phyloP scores from a whole-genome alignment of 352 stramenopile species.

The Globisporangium viniferum region DNA sequence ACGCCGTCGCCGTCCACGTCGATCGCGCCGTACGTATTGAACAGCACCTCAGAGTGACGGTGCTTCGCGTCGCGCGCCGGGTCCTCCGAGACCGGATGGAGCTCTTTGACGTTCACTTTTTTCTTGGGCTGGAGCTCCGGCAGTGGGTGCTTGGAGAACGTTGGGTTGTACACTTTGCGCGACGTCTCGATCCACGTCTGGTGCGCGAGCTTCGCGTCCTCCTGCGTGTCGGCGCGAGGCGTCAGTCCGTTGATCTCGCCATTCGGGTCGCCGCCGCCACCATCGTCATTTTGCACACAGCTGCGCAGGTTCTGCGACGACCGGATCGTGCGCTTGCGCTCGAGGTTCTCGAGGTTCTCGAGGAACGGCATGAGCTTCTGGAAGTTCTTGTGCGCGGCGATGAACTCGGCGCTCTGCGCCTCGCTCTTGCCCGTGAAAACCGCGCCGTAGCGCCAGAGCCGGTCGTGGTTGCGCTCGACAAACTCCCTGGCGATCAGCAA shows the following conservation, averaged over 20 bases:
- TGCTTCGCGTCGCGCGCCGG: not conserved
- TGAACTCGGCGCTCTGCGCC: slow-evolving; percentile 56
- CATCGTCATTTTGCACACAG: slow-evolving; percentile 20
- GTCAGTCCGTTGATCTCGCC: not conserved
- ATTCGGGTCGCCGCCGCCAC: not conserved
- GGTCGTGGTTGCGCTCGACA: slow-evolving; percentile 60
- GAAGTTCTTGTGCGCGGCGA: slow-evolving; percentile 65
- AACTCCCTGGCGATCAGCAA: slow-evolving; percentile 71
- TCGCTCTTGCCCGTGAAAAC: slow-evolving; percentile 65
- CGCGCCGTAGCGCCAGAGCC: slow-evolving; percentile 59
- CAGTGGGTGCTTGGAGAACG: slow-evolving; percentile 41
- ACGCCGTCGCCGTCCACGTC: slow-evolving; percentile 62
- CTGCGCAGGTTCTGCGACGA: slow-evolving; percentile 51
- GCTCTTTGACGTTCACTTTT: slow-evolving; percentile 19
- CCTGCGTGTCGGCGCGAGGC: not conserved
- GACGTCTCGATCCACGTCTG: slow-evolving; percentile 68
- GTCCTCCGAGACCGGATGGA: slow-evolving; percentile 2
- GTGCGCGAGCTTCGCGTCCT: slow-evolving; percentile 10
- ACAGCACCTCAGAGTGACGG: slow-evolving; percentile 19
- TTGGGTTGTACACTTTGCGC: slow-evolving; percentile 41
- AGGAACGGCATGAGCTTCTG: slow-evolving; percentile 59
- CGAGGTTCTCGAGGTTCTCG: slow-evolving; percentile 51
- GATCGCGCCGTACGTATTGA: slow-evolving; percentile 52
- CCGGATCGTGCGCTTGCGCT: slow-evolving; percentile 55
- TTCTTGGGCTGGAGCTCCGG: slow-evolving; percentile 49